Conservation (phyloP, 139 green algal species). For the Tetradesmus obliquus region DNA sequence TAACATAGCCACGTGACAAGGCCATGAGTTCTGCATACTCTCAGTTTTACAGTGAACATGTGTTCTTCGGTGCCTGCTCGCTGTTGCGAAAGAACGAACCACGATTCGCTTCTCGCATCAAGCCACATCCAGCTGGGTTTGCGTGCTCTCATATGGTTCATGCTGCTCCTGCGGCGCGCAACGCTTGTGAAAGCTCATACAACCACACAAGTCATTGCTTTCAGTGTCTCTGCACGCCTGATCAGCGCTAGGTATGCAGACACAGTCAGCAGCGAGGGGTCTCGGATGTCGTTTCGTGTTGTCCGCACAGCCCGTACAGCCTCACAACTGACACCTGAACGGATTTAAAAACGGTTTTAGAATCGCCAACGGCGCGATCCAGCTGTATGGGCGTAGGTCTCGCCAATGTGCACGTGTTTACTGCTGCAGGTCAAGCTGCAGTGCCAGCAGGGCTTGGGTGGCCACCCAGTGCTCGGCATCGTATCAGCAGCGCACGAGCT, state of each 20-base stretch:
- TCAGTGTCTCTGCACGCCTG: not conserved
- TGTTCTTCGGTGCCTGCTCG: too few species aligned
- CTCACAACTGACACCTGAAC: not conserved
- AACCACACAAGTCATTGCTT: not conserved
- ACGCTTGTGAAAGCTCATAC: not conserved
- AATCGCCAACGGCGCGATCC: not conserved
- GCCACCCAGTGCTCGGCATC: not conserved
- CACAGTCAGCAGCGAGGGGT: not conserved
- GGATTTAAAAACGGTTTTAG: not conserved
- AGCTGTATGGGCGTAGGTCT: not conserved
- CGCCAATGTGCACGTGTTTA: not conserved
- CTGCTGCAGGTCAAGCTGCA: not conserved
- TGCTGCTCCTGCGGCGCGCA: not conserved
- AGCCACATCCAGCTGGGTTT: not conserved
- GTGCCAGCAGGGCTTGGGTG: not conserved
- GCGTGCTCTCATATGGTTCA: not conserved
- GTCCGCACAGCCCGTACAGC: not conserved
- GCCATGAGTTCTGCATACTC: too few species aligned
- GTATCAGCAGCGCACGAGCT: not conserved
- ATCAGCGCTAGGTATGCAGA: not conserved
- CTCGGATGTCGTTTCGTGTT: not conserved
- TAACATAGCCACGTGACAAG: too few species aligned
- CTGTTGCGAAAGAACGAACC: too few species aligned
- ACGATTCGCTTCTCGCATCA: not conserved
- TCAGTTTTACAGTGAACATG: too few species aligned